Evolutionary conservation across 345 rosid species (phyloP).

Genomic region (Eucalyptus marginata): DNA sequence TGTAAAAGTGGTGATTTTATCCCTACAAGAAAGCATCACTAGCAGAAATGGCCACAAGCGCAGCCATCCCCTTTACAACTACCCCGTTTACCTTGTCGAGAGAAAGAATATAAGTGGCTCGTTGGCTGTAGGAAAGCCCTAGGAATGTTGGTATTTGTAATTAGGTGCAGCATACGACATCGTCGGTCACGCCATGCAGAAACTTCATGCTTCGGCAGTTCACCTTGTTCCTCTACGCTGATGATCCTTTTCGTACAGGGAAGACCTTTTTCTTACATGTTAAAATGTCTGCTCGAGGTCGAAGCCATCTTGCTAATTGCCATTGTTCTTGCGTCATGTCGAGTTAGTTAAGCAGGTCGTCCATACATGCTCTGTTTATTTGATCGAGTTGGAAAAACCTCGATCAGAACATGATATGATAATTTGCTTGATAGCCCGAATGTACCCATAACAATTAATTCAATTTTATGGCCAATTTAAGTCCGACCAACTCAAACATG

Average conservation of each 20-base stretch:
- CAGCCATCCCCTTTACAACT: not conserved
- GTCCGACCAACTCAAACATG: not conserved
- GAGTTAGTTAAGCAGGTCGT: not conserved
- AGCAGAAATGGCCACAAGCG: not conserved
- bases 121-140: not conserved
- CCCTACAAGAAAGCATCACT: not conserved
- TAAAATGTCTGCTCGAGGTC: not conserved
- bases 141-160: not conserved
- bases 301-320: not conserved
- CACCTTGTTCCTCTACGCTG: not conserved
- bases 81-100: not conserved
- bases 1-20: not conserved
- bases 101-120: not conserved
- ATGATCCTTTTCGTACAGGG: not conserved
- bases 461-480: not conserved
- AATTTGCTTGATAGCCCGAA: not conserved
- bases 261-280: not conserved
- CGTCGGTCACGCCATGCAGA: not conserved
- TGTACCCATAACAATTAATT: not conserved
- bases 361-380: not conserved
- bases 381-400: not conserved
- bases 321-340: not conserved
- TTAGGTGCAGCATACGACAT: not conserved
- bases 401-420: not conserved
- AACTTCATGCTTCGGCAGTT: not conserved